phyloP scores from a whole-genome alignment of 352 stramenopile genomes.

The Globisporangium spiculum region DNA sequence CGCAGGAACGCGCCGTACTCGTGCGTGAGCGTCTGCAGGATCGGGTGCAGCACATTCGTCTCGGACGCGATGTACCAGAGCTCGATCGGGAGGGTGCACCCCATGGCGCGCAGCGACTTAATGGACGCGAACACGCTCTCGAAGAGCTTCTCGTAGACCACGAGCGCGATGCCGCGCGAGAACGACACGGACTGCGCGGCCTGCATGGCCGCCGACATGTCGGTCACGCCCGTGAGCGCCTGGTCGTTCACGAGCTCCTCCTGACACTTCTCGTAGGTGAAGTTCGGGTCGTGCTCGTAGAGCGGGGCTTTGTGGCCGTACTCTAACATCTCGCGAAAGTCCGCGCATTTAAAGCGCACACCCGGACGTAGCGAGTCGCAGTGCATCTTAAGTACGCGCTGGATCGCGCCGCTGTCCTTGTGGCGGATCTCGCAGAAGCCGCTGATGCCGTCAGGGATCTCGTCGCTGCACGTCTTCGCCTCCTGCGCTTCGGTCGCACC shows the following conservation, averaged over 20 bases:
- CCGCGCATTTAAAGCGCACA: conserved; percentile 39
- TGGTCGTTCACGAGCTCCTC: conserved; percentile 34
- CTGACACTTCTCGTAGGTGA: conserved; percentile 30
- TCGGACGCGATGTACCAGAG: conserved; percentile 63
- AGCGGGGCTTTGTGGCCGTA: conserved; percentile 34
- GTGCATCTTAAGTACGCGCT: conserved; percentile 55
- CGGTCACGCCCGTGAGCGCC: conserved; percentile 8
- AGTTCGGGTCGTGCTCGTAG: conserved; percentile 44
- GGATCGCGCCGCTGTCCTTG: conserved; percentile 22
- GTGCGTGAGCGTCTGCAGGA: conserved; percentile 36
- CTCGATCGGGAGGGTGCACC: conserved; percentile 58
- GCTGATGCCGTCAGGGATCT: conserved; percentile 36
- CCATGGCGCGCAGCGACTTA: conserved; percentile 31
- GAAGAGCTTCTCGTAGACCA: conserved; percentile 53
- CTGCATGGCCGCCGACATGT: conserved; percentile 12
- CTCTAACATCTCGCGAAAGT: conserved; percentile 38
- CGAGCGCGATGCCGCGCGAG: conserved; percentile 43
- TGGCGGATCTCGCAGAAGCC: conserved; percentile 53
- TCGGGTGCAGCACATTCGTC: conserved; percentile 38
- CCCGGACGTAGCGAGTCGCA: conserved; percentile 50
- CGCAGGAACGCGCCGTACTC: conserved; percentile 51
- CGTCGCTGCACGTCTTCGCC: conserved; percentile 35
- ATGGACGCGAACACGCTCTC: conserved; percentile 52
- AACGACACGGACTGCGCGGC: conserved; percentile 26
- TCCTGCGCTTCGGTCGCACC: conserved; percentile 28